Evolutionary conservation across 1,139 yeast genomes (phyloP).

Genomic region (Tardiomyces digboiensis): DNA sequence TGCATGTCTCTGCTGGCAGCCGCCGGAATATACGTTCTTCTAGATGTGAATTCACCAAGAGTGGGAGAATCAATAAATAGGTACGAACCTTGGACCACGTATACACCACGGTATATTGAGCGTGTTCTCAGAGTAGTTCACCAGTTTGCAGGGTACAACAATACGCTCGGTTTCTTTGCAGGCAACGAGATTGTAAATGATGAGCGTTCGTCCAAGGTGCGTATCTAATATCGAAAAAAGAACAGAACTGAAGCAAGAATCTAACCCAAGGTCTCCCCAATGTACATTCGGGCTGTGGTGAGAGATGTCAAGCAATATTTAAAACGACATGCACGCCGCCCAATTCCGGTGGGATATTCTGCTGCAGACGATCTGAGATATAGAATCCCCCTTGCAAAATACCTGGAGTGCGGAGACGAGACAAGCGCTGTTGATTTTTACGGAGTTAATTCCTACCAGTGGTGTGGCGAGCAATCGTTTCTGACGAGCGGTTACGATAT

Average conservation of each 20-base stretch:
- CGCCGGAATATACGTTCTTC: conserved; percentile 80
- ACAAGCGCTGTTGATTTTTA: conserved; percentile 76
- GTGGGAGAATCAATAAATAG: conserved; percentile 60
- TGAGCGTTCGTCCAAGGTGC: conserved; percentile 47
- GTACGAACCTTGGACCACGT: conserved; percentile 58
- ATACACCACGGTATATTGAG: conserved; percentile 55
- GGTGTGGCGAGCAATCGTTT: conserved; percentile 74
- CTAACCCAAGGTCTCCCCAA: conserved; percentile 33
- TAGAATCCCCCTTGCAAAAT: conserved; percentile 70
- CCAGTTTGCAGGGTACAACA: conserved; percentile 72
- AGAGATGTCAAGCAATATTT: conserved; percentile 88
- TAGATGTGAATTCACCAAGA: conserved; percentile 80
- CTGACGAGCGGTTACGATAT: conserved; percentile 58
- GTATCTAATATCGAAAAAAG: background rate
- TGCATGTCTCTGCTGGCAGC: conserved; percentile 82
- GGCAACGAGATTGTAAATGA: conserved; percentile 93
- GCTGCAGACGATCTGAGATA: conserved; percentile 76
- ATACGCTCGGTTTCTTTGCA: conserved; percentile 82
- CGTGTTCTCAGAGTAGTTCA: conserved; percentile 80
- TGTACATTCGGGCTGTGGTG: conserved; percentile 79
- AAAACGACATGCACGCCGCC: conserved; percentile 52
- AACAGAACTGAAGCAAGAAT: background rate
- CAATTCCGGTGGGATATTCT: conserved; percentile 86
- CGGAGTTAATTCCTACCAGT: conserved; percentile 82
- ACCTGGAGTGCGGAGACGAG: conserved; percentile 60